These are phyloP conservation scores for Trifolium subterraneum DNA, from an alignment of 306 rosid species.

Conservation along the genomic window DNA sequence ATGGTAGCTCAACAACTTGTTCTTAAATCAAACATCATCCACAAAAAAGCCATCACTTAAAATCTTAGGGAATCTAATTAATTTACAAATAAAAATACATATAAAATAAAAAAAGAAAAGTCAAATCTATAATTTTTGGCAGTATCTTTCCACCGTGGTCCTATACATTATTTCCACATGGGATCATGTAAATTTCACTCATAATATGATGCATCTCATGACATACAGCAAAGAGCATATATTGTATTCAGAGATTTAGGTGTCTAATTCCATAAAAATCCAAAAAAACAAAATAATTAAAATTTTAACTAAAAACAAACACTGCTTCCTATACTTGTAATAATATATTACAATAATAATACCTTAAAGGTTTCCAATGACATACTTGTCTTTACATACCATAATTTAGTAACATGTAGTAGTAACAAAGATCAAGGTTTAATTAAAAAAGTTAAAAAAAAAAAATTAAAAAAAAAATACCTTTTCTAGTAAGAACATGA, in stretches of 20 bases:
- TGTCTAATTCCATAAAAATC: constrained; percentile 17
- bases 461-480: constrained; percentile 30
- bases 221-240: constrained; percentile 47
- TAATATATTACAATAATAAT: constrained; percentile 40
- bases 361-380: constrained; percentile 39
- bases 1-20: constrained; percentile 40
- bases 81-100: constrained; percentile 22
- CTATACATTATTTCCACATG: constrained; percentile 53
- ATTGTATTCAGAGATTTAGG: constrained; percentile 29
- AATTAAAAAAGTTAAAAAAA: background rate
- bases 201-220: constrained; percentile 46
- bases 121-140: constrained; percentile 39
- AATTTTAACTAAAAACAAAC: constrained; percentile 39
- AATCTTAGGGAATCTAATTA: constrained; percentile 33
- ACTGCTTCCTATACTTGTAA: constrained; percentile 46
- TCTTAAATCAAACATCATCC: constrained; percentile 2
- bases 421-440: constrained; percentile 14
- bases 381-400: constrained; percentile 48
- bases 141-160: constrained; percentile 44
- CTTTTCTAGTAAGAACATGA: constrained; percentile 35
- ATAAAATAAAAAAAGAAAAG: constrained; percentile 30
- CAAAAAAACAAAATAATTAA: background rate
- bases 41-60: constrained; percentile 25
- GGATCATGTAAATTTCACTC: constrained; percentile 59
- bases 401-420: constrained; percentile 33